These are phyloP conservation scores for Penicillium paradoxum DNA, from an alignment of 495 filamentous ascomycete genomes.

Conservation along the genomic window DNA sequence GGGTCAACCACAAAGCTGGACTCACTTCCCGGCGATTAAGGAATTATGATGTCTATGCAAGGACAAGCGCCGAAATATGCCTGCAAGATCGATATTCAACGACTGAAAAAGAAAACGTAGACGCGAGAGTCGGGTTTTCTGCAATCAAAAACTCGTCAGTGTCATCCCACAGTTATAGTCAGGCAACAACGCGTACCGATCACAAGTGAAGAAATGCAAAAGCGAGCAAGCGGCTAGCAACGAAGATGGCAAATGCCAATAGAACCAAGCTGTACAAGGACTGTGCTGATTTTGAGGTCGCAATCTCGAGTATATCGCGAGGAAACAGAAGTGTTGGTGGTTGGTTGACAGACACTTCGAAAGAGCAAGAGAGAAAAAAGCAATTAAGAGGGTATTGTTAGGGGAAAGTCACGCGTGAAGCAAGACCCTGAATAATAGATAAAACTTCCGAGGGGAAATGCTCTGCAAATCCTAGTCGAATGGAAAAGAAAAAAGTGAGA, in stretches of 20 bases:
- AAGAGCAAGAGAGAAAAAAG: background rate
- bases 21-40: slow-evolving; percentile 31
- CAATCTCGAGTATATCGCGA: slow-evolving; percentile 2
- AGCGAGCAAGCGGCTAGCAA: slow-evolving; percentile 15
- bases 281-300: background rate
- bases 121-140: slow-evolving; percentile 18
- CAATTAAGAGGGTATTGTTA: slow-evolving; percentile 19
- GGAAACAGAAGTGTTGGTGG: background rate
- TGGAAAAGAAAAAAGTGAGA: slow-evolving; percentile 15
- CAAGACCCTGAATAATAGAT: slow-evolving; percentile 16
- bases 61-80: slow-evolving; percentile 11
- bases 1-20: slow-evolving; percentile 32
- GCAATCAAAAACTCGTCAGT: slow-evolving; percentile 11
- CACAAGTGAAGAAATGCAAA: slow-evolving; percentile 21
- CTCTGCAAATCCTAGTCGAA: slow-evolving; percentile 42
- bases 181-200: slow-evolving; percentile 15
- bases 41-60: slow-evolving; percentile 32
- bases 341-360: slow-evolving; percentile 1
- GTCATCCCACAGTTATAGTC: background rate
- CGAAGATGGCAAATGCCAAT: slow-evolving; percentile 7
- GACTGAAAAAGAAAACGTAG: slow-evolving; percentile 9
- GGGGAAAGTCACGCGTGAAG: slow-evolving; percentile 9
- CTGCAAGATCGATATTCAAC: slow-evolving; percentile 12
- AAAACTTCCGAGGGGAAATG: slow-evolving; percentile 30
- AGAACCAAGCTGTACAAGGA: slow-evolving; percentile 27